Base-by-base conservation (phyloP, 148 eudicot species). In the Vaccinium myrtillus region DNA sequence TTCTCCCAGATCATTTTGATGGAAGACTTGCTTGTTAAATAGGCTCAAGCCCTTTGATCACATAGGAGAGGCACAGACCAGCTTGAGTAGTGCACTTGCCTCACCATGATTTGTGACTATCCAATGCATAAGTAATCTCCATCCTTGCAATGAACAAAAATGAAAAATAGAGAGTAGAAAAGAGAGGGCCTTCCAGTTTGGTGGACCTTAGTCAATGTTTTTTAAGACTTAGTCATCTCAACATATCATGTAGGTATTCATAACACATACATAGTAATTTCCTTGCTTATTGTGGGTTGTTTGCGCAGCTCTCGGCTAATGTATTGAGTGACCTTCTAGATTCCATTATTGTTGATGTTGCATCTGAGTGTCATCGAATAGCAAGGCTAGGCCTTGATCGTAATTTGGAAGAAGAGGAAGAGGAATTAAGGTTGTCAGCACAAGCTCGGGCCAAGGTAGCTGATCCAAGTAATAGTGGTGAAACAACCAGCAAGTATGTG, bases 361-460 rank as follows among this genome's bases (percentile, higher is more conserved):
- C 99, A 83, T 96, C 99, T 9, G 99, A 96, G 84, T 90, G 90
- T 82, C 99, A 96, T 77, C 97, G 98, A 15, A 90, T 93, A 79
- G 97, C 98, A 75, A 89, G 92, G 89, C 87, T 94, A 80, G 97
- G 97, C 25, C 99, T 96, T 84, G 99, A 94, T 79, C 92, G 90
- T 84, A 91, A 94, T 84, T 85, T 94, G 88, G 98, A 94, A 87
- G 90, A 92, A 70, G 94, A 91, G 87, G 95, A 96, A 86, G 98
- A 94, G 88, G 99, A 96, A 88, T 32, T 96, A 76, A 92, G 93
- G 91, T 86, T 96, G 76, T 96, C 99, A 27, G 89, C 88, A 16
- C 91, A 96, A 84, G 99, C 99, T 19, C 89, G 94, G 87, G 97
- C 94, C 39, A 93, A 87, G 83, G 90, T 90, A 79, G 91, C 98